Conservation (phyloP, 2,329 filamentous ascomycete species). For the Chalaropsis ovoidea region DNA sequence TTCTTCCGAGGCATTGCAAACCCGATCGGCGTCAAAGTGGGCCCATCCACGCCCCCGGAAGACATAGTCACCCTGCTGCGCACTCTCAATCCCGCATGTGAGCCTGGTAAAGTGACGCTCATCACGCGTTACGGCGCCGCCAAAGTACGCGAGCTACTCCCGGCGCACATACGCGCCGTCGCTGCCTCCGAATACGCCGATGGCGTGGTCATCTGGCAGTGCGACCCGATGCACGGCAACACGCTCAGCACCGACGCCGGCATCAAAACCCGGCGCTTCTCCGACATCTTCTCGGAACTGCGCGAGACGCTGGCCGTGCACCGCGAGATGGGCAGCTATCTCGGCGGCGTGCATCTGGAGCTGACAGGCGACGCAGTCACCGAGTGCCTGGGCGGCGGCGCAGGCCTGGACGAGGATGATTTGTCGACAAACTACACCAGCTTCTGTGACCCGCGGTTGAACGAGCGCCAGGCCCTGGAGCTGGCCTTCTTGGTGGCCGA, state of each 20-base stretch:
- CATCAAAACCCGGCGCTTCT: slow-evolving; percentile 87
- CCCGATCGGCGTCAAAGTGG: slow-evolving; percentile 92
- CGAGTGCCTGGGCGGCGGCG: slow-evolving; percentile 86
- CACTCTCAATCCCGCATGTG: slow-evolving; percentile 69
- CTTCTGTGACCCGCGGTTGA: slow-evolving; percentile 88
- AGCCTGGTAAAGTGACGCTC: slow-evolving; percentile 86
- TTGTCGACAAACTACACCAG: slow-evolving; percentile 85
- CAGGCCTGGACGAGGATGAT: slow-evolving; percentile 77
- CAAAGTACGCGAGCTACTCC: slow-evolving; percentile 65
- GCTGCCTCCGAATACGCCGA: slow-evolving; percentile 59
- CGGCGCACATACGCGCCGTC: slow-evolving; percentile 78
- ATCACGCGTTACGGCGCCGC: slow-evolving; percentile 88
- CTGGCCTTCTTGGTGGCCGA: slow-evolving; percentile 87
- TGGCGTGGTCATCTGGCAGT: slow-evolving; percentile 77
- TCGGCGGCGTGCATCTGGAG: slow-evolving; percentile 91
- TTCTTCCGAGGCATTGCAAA: slow-evolving; percentile 96
- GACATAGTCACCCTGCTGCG: slow-evolving; percentile 75
- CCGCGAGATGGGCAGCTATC: slow-evolving; percentile 68
- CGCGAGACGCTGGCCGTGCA: slow-evolving; percentile 76
- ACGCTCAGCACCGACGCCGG: slow-evolving; percentile 59
- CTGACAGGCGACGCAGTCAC: slow-evolving; percentile 93
- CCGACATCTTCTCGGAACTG: slow-evolving; percentile 80
- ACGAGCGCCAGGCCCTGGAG: slow-evolving; percentile 96
- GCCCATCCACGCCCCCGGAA: slow-evolving; percentile 65
- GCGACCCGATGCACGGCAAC: slow-evolving; percentile 96